A percentile compares a stretch with the other conserved stretches of the same genome.
These are phyloP conservation scores for Tylopilus sp. DNA, from an alignment of 1,284 basidiomycete genomes.

Conservation along the genomic window DNA sequence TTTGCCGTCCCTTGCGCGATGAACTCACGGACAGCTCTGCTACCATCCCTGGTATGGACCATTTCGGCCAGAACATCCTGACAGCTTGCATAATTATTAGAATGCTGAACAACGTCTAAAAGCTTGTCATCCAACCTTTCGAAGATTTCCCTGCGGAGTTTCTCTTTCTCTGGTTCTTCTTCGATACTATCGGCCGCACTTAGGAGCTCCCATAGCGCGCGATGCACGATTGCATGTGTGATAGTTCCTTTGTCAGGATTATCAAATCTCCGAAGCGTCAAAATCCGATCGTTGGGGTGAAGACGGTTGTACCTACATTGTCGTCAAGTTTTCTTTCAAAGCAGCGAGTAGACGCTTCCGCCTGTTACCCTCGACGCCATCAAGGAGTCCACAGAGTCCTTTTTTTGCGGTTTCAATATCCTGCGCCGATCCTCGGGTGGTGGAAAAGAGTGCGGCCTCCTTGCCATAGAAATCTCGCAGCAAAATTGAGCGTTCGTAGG, in stretches of 20 bases:
- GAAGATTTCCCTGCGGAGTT: constrained; percentile 30
- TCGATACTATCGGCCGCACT: constrained; percentile 47
- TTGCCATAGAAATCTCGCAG: constrained; percentile 86
- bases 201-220: constrained; percentile 76
- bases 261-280: constrained; percentile 59
- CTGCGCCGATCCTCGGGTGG: constrained; percentile 49
- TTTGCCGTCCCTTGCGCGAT: constrained; percentile 79
- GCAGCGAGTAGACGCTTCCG: constrained; percentile 62
- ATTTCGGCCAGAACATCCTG: constrained; percentile 84
- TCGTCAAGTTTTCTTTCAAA: constrained; percentile 68
- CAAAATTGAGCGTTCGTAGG: constrained; percentile 75
- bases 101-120: neutral
- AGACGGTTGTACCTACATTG: constrained; percentile 54
- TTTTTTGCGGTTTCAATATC: constrained; percentile 62
- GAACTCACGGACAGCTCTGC: constrained; percentile 79
- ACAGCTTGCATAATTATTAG: constrained; percentile 45
- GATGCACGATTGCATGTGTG: constrained; percentile 81
- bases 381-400: constrained; percentile 65
- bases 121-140: constrained; percentile 16
- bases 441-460: constrained; percentile 72
- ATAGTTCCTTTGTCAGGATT: constrained; percentile 86
- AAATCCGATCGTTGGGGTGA: neutral
- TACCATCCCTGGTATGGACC: constrained; percentile 89
- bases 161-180: constrained; percentile 61
- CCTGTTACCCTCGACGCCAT: constrained; percentile 59